phyloP scores from a whole-genome alignment of 768 basidiomycete genomes.

The Saitozyma sp. region DNA sequence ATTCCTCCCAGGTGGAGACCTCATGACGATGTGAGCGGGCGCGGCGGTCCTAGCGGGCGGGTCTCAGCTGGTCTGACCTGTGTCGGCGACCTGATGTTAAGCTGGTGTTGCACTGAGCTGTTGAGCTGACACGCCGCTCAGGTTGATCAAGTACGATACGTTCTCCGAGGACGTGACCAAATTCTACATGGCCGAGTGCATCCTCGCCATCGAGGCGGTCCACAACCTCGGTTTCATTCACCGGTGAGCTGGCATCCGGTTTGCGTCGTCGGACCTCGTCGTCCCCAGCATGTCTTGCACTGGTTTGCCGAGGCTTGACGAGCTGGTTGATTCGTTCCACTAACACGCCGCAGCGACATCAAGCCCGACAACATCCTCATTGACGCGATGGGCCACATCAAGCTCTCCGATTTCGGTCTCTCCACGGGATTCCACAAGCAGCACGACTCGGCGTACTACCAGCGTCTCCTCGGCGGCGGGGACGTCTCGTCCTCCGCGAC shows the following conservation, averaged over 20 bases:
- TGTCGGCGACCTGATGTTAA: neutral
- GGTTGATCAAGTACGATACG: slow-evolving; percentile 95
- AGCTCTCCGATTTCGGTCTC: slow-evolving; percentile 96
- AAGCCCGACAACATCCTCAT: slow-evolving; percentile 99
- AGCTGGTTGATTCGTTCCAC: neutral
- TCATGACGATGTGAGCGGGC: slow-evolving; percentile 82
- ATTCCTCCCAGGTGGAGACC: slow-evolving; percentile 94
- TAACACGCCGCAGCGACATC: slow-evolving; percentile 70
- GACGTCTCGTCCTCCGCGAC: slow-evolving; percentile 35
- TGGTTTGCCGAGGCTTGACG: neutral
- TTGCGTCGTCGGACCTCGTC: neutral
- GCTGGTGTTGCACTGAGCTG: neutral
- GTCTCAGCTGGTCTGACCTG: no score
- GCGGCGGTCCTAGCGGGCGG: no score
- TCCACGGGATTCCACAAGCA: slow-evolving; percentile 99
- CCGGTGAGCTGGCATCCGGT: slow-evolving; percentile 60
- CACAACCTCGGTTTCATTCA: slow-evolving; percentile 98
- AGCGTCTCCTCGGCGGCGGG: slow-evolving; percentile 73
- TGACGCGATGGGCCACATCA: slow-evolving; percentile 94
- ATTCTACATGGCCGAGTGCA: slow-evolving; percentile 98
- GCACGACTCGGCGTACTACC: slow-evolving; percentile 94
- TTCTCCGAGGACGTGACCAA: slow-evolving; percentile 97
- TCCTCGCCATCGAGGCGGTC: slow-evolving; percentile 94
- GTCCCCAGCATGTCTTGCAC: neutral
- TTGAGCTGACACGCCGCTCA: slow-evolving; percentile 14